phyloP scores from a whole-genome alignment of 2,329 filamentous ascomycete genomes.

The Hypoxylon sp. region DNA sequence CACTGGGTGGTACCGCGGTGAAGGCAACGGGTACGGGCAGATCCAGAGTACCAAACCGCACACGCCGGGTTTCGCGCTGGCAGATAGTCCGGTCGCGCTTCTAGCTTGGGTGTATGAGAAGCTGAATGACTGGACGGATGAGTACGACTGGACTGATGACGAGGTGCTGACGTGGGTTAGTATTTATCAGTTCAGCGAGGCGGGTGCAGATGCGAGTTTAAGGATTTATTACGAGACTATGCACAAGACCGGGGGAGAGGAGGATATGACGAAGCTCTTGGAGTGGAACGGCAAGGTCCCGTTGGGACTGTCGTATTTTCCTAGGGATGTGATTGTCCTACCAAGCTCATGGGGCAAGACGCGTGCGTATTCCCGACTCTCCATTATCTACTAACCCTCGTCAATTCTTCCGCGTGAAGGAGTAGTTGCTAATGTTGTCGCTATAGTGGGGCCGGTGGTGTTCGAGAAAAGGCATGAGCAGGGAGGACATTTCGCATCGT shows the following conservation, averaged over 20 bases:
- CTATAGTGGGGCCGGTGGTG: conserved; percentile 63
- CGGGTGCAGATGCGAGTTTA: conserved; percentile 74
- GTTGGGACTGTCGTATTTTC: conserved; percentile 64
- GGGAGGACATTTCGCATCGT: conserved; percentile 67
- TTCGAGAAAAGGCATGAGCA: conserved; percentile 60
- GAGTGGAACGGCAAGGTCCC: conserved; percentile 46
- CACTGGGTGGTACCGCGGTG: conserved; percentile 66
- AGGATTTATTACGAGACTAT: conserved; percentile 79
- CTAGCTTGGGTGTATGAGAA: conserved; percentile 88
- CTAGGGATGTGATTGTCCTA: conserved; percentile 63
- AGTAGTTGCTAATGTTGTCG: neutral
- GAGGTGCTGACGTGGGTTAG: conserved; percentile 82
- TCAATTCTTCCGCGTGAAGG: neutral
- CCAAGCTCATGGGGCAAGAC: conserved; percentile 66
- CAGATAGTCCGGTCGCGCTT: conserved; percentile 77
- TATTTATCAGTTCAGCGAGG: conserved; percentile 79
- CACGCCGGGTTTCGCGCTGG: conserved; percentile 77
- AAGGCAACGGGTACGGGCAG: conserved; percentile 70
- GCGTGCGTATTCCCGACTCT: conserved; percentile 17
- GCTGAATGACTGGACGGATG: conserved; percentile 80
- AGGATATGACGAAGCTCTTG: conserved; percentile 57
- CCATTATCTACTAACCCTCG: neutral
- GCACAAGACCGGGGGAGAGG: conserved; percentile 63
- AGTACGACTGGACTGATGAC: conserved; percentile 80
- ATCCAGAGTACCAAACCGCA: conserved; percentile 77